Base-by-base conservation (phyloP, 2,329 filamentous ascomycete species). In the Pyrenophora graminea region DNA sequence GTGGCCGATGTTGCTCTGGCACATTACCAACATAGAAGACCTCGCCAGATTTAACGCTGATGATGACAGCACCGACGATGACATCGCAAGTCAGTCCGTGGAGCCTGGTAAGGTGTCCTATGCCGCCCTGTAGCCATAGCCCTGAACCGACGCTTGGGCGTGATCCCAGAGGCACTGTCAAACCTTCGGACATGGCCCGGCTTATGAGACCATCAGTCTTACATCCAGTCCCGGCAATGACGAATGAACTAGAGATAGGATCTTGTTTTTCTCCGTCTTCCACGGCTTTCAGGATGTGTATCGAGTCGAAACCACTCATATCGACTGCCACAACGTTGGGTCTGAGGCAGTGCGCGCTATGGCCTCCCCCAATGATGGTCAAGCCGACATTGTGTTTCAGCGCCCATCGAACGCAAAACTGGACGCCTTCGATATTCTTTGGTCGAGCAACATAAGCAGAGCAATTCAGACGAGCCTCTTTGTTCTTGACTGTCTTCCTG, bases 121-220 rank as follows among this genome's bases (percentile, higher is more conserved):
- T 84, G 45, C 85, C 84, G 34, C 85, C 85, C 73, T 87, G 84
- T 39, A 88, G 73, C 82, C 83, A 87, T 12, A 84, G 58, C 0
- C 85, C 85, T 0, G 82, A 79, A 2, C 85, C 85, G 21, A 87
- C 83, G 56, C 83, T 86, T 55, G 85, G 85, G 5, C 85, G 81
- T 21, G 82, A 65, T 2, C 85, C 85, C 3, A 87, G 65, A 0
- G 85, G 84, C 2, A 87, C 79, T 48, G 80, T 82, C 45, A 86
- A 1, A 2, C 79, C 81, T 0, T 56, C 72, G 1, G 50, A 68
- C 74, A 80, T 79, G 32, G 80, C 61, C 44, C 75, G 72, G 17
- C 62, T 58, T 56, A 86, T 59, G 52, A 87, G 80, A 41, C 84
- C 79, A 0, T 75, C 81, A 0, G 79, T 77, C 38, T 74, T 85